Conservation (phyloP, 805 yeast genomes). For the Candida morakotiae region DNA sequence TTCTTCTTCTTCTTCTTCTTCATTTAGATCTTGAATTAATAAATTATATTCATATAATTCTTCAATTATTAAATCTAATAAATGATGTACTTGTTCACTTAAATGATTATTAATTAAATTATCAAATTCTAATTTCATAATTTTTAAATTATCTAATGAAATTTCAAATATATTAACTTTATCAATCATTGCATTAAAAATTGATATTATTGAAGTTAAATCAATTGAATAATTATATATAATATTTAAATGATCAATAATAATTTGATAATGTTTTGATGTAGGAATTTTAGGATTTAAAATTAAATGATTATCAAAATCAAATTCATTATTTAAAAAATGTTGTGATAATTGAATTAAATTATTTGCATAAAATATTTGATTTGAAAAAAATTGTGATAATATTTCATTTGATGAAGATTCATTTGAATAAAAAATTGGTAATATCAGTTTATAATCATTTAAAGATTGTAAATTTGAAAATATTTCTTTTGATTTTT, state of each 20-base stretch:
- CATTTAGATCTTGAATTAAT: conserved; percentile 4
- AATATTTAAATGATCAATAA: conserved; percentile 3
- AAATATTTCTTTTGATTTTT: not conserved
- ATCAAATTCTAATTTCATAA: conserved; percentile 5
- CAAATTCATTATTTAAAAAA: conserved; percentile 8
- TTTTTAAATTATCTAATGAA: conserved; percentile 4
- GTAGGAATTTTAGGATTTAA: conserved; percentile 7
- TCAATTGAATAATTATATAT: conserved; percentile 4
- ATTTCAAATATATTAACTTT: conserved; percentile 5
- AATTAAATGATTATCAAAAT: conserved; percentile 3
- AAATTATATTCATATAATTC: conserved; percentile 9
- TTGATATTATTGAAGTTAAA: conserved; percentile 4
- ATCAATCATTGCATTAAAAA: conserved; percentile 6
- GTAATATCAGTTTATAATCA: conserved; percentile 1
- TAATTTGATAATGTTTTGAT: not conserved
- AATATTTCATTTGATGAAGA: not conserved
- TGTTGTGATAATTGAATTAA: conserved; percentile 6
- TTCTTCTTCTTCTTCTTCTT: not conserved
- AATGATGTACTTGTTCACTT: conserved; percentile 7
- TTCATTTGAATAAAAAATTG: not conserved
- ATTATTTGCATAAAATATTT: conserved; percentile 10
- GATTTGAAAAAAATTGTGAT: conserved; percentile 8
- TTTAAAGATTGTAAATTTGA: not conserved
- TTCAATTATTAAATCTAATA: conserved; percentile 7
- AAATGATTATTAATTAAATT: conserved; percentile 8